A percentile compares a stretch with the other conserved stretches of the same genome.
These are phyloP conservation scores for Volvariella surrecta DNA, from an alignment of 1,284 basidiomycete genomes.

Conservation along the genomic window DNA sequence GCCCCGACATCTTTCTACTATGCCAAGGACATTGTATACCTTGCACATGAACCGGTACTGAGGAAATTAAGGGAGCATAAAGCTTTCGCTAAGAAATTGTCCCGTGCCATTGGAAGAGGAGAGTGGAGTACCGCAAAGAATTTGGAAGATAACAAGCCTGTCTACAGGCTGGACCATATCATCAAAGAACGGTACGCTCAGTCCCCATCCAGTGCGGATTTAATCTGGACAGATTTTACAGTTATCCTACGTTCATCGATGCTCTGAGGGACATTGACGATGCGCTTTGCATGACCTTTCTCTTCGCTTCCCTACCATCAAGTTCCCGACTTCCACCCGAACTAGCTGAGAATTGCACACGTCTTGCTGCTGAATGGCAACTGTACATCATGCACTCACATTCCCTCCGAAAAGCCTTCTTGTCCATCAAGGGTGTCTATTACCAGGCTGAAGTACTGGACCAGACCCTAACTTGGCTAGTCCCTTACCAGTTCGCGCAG, in stretches of 20 bases:
- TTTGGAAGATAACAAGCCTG: constrained; percentile 87
- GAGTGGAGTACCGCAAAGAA: constrained; percentile 97
- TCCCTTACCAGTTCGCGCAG: constrained; percentile 98
- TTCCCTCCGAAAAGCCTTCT: constrained; percentile 85
- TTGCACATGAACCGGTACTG: constrained; percentile 96
- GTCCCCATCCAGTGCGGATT: constrained; percentile 1
- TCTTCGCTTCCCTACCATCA: constrained; percentile 88
- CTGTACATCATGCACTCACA: constrained; percentile 90
- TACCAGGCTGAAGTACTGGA: constrained; percentile 96
- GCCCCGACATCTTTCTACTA: constrained; percentile 99
- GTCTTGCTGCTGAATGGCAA: constrained; percentile 90
- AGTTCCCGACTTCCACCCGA: constrained; percentile 75
- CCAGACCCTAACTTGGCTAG: constrained; percentile 93
- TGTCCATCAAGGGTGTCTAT: constrained; percentile 98
- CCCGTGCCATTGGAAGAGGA: constrained; percentile 85
- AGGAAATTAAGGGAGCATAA: constrained; percentile 96
- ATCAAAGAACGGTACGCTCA: constrained; percentile 85
- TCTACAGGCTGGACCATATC: constrained; percentile 90
- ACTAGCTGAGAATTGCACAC: constrained; percentile 86
- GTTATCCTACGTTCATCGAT: constrained; percentile 96
- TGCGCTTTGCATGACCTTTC: constrained; percentile 89
- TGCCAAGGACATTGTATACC: constrained; percentile 95
- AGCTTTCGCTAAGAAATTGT: constrained; percentile 96
- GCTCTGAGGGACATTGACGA: constrained; percentile 97
- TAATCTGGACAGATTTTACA: constrained; percentile 24